Conservation (phyloP, 129 eudicot genomes). For the Mikania micrantha region DNA sequence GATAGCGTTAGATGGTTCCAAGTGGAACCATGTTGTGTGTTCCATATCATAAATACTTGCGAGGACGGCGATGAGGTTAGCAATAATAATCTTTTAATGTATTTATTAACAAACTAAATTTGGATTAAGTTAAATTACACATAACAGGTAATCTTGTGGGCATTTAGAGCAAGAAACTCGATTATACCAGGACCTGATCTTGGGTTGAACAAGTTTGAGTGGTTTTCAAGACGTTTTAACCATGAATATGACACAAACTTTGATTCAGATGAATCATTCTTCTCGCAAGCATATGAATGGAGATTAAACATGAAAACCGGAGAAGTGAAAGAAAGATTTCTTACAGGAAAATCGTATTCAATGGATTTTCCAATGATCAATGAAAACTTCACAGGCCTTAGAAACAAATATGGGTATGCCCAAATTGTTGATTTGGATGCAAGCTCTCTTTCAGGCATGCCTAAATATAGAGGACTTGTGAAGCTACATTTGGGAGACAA, state of each 20-base stretch:
- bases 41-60: conserved; percentile 62
- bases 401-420: conserved; percentile 50
- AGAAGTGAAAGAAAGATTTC: conserved; percentile 45
- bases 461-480: conserved; percentile 62
- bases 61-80: conserved; percentile 62
- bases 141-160: conserved; percentile 50
- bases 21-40: conserved; percentile 49
- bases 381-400: conserved; percentile 33
- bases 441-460: conserved; percentile 52
- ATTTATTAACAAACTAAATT: background rate
- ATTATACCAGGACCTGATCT: conserved; percentile 63
- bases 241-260: background rate
- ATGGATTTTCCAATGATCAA: conserved; percentile 76
- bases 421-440: conserved; percentile 50
- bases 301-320: conserved; percentile 57
- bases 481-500: conserved; percentile 48
- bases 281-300: conserved; percentile 51
- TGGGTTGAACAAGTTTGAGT: conserved; percentile 56
- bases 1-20: conserved; percentile 53
- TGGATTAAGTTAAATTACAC: background rate
- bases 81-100: background rate
- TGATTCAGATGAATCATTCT: conserved; percentile 29
- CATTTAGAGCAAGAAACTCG: conserved; percentile 46
- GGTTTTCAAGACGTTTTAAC: conserved; percentile 59
- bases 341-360: conserved; percentile 40